Percentiles rank a stretch among this genome's conserved stretches.
These are phyloP conservation scores for Geosmithia putterillii DNA, from an alignment of 2,329 filamentous ascomycete species.

Conservation along the genomic window DNA sequence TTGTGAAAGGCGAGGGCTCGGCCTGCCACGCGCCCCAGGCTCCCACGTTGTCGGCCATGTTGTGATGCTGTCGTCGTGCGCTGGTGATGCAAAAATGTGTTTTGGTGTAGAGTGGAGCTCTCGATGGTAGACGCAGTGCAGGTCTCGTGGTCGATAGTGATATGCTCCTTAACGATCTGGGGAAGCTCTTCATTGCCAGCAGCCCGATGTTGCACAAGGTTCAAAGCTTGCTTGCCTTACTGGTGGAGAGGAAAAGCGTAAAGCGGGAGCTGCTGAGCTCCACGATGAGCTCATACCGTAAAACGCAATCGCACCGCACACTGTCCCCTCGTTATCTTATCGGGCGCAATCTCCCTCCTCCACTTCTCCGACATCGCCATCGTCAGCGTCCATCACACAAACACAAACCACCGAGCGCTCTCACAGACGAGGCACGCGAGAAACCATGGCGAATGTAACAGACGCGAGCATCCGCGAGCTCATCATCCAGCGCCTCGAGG, in stretches of 20 bases:
- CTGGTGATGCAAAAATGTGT: too few relatives aligned
- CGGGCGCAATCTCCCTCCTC: slow-evolving; percentile 17
- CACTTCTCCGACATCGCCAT: slow-evolving; percentile 1
- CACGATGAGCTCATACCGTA: slow-evolving; percentile 22
- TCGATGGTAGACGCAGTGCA: neutral
- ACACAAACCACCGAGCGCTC: too few relatives aligned
- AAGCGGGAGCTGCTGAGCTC: neutral
- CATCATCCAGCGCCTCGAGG: slow-evolving; percentile 57
- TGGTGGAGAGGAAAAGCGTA: neutral
- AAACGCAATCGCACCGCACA: neutral
- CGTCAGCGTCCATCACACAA: too few relatives aligned
- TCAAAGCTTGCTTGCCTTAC: neutral
- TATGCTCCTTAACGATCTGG: neutral
- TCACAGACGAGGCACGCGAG: neutral
- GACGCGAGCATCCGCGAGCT: slow-evolving; percentile 57
- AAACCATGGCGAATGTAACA: slow-evolving; percentile 51
- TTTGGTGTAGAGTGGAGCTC: neutral
- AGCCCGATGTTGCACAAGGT: too few relatives aligned
- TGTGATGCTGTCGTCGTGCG: neutral
- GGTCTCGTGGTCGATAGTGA: neutral
- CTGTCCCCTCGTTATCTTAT: slow-evolving; percentile 17
- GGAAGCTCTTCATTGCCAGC: neutral
- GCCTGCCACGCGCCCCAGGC: slow-evolving; percentile 27
- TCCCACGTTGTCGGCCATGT: slow-evolving; percentile 13
- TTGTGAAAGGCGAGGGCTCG: slow-evolving; percentile 28